These are phyloP conservation scores for Achlya hypogyna DNA, from an alignment of 352 stramenopile genomes.

Conservation along the genomic window DNA sequence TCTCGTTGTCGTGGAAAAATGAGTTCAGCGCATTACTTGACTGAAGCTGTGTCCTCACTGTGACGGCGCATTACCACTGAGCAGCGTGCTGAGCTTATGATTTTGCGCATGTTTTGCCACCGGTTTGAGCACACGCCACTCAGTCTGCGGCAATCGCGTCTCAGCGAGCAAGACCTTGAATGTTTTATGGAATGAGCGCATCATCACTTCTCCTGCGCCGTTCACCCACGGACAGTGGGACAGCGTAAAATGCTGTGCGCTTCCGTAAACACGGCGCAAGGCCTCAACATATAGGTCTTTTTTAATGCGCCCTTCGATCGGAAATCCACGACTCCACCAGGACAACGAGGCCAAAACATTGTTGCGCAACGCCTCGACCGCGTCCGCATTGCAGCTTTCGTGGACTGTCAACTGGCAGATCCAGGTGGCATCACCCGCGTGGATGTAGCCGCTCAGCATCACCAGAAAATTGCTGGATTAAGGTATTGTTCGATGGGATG, in stretches of 20 bases:
- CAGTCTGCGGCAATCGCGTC: background rate
- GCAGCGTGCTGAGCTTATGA: background rate
- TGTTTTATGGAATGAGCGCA: conserved; percentile 2
- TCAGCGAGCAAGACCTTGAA: background rate
- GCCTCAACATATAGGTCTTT: conserved; percentile 3
- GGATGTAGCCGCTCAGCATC: conserved; percentile 24
- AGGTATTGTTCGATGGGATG: conserved; percentile 27
- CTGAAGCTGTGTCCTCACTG: background rate
- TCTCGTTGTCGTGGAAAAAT: background rate
- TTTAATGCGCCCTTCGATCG: conserved; percentile 20
- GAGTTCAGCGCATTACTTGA: background rate
- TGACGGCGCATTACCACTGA: background rate
- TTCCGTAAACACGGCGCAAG: background rate
- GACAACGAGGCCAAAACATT: conserved; percentile 21
- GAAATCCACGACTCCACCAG: conserved; percentile 8
- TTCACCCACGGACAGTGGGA: conserved; percentile 11
- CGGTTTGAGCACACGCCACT: background rate
- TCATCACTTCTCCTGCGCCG: conserved; percentile 2
- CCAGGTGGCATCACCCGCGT: conserved; percentile 24
- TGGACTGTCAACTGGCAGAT: conserved; percentile 18
- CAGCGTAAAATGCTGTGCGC: conserved; percentile 8
- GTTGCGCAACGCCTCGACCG: conserved; percentile 8
- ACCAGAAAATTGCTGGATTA: conserved; percentile 31
- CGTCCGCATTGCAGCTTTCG: background rate
- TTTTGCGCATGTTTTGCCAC: conserved; percentile 3